Conservation (phyloP, 306 rosid species). For the Betula pendula region DNA sequence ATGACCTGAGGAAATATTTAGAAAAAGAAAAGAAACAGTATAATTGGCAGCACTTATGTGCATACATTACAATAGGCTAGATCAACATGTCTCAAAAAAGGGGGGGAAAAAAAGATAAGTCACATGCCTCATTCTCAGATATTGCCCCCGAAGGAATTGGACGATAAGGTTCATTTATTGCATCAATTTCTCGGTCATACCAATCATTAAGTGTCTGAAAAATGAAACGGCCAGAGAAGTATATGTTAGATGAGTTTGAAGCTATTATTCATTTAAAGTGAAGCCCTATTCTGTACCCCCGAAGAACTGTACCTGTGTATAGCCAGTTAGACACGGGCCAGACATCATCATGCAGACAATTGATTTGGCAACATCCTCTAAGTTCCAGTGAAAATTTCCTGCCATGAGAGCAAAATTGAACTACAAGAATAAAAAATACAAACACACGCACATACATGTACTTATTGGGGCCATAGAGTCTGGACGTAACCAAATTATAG, state of each 20-base stretch:
- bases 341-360: slow-evolving; percentile 93
- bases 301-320: slow-evolving; percentile 65
- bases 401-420: slow-evolving; percentile 15
- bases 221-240: slow-evolving; percentile 20
- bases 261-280: slow-evolving; percentile 13
- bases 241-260: slow-evolving; percentile 13
- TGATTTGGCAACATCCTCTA: slow-evolving; percentile 87
- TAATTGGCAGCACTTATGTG: background rate
- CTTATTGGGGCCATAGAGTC: background rate
- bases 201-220: slow-evolving; percentile 87
- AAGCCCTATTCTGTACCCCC: background rate
- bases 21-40: slow-evolving; percentile 12
- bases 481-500: background rate
- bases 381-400: slow-evolving; percentile 94
- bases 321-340: slow-evolving; percentile 92
- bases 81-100: background rate
- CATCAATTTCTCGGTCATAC: slow-evolving; percentile 98
- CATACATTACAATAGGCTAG: background rate
- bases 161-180: slow-evolving; percentile 95
- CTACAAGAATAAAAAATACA: slow-evolving; percentile 8
- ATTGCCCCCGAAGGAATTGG: slow-evolving; percentile 98
- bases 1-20: slow-evolving; percentile 59
- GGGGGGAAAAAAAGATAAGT: background rate
- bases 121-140: slow-evolving; percentile 83
- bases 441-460: background rate